Evolutionary conservation across 768 basidiomycete genomes (phyloP).

Genomic region (Suillus discolor): DNA sequence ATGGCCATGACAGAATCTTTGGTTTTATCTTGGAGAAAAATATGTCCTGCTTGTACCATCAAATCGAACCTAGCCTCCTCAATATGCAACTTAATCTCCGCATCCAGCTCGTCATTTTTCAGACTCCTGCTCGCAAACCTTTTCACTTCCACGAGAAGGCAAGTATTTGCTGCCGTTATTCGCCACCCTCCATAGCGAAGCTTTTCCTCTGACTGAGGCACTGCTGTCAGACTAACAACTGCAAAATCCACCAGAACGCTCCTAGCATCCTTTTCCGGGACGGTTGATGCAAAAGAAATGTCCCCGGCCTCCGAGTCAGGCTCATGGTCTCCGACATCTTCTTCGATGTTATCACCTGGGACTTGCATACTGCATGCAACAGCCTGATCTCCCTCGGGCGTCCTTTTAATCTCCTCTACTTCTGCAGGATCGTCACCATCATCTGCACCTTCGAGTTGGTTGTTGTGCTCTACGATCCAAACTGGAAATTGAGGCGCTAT

Average conservation of each 20-base stretch:
- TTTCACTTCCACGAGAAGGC: no score
- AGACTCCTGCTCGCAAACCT: neutral
- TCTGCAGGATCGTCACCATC: neutral
- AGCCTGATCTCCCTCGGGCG: no score
- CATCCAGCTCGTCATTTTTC: neutral
- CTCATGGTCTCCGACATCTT: neutral
- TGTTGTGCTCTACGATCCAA: neutral
- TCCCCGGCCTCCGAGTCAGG: no score
- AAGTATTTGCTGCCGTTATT: no score
- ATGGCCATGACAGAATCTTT: conserved; percentile 5
- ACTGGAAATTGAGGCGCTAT: conserved; percentile 3
- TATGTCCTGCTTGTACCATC: neutral
- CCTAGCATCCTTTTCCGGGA: no score
- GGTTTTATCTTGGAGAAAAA: neutral
- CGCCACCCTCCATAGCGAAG: no score
- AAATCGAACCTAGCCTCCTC: neutral
- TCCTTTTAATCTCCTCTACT: neutral
- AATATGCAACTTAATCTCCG: neutral
- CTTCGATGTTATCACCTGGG: neutral
- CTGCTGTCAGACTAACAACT: no score
- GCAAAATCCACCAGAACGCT: no score
- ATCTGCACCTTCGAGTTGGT: neutral
- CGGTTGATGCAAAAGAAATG: no score
- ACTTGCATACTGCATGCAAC: neutral
- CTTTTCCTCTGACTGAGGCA: no score